Evolutionary conservation across 2,329 filamentous ascomycete genomes (phyloP), one percentile per base, ranked within the genome.

Genomic region (Ascochyta fabae): DNA sequence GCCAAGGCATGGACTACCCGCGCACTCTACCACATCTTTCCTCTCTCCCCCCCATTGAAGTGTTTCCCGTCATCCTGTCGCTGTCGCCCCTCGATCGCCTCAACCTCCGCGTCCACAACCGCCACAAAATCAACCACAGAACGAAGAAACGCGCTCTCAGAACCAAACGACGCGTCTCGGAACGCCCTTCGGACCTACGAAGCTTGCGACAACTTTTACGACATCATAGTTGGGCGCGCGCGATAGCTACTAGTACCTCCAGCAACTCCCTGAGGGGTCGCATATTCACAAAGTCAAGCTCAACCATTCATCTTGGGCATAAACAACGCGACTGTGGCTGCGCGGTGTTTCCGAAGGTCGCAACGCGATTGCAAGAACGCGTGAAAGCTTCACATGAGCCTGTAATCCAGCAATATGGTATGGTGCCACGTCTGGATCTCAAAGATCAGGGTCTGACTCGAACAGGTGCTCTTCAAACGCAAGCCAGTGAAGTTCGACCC

Each of bases 391-490:
- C 68, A 73, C 60, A 75, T 73, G 72, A 68, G 59, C 62, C 59
- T 59, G 46, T 57, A 51, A 48, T 23, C 27, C 47, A 44, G 34
- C 69, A 71, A 67, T 26, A 76, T 76, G 74, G 74, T 76, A 68
- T 22, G 41, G 36, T 42, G 3, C 22, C 19, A 22, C 44, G 22
- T 4, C 15, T 15, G 24, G 3, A 13, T 24, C 26, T 12, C 7
- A 5, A 10, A 4, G 23, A 49, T 15, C 8, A 8, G 29, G 22
- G 10, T 29, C 67, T 75, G 50, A 75, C 54, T 45, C 9, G 23
- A 48, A 46, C 72, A 98, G 94, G 94, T 99, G 67, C 84, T 96
- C 62, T 97, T 91, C 78, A 98, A 98, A 81, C 87, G 95, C 70
- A 98, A 98, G 79, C 93, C 93, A 53, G 92, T 98, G 72, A 88